A percentile compares a stretch with the other conserved stretches of the same genome.
Conservation (phyloP, 2,329 filamentous ascomycete genomes). For the Hypomyces rosellus region DNA sequence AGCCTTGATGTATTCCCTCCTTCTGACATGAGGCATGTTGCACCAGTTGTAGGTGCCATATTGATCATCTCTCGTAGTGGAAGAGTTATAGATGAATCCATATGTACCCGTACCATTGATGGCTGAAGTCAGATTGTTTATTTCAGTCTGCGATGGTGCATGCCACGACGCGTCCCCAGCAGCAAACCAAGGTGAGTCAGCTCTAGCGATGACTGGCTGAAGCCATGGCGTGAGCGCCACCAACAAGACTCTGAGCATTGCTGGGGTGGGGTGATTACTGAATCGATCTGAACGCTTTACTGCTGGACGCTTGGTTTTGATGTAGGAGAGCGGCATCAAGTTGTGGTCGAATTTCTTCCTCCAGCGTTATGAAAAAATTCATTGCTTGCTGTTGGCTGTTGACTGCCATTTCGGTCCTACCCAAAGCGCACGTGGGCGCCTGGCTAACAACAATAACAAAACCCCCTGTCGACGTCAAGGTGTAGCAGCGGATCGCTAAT, state of each 20-base stretch:
- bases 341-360: too few relatives aligned
- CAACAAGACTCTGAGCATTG: background rate
- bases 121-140: slow-evolving; percentile 56
- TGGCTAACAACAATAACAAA: too few relatives aligned
- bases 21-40: slow-evolving; percentile 81
- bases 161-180: slow-evolving; percentile 47
- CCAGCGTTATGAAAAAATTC: too few relatives aligned
- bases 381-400: too few relatives aligned
- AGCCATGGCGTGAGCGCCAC: background rate
- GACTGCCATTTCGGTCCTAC: too few relatives aligned
- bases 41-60: slow-evolving; percentile 74
- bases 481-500: too few relatives aligned
- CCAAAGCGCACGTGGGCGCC: too few relatives aligned
- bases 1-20: slow-evolving; percentile 54
- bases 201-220: background rate
- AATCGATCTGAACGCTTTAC: too few relatives aligned
- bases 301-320: too few relatives aligned
- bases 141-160: slow-evolving; percentile 44
- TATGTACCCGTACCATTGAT: slow-evolving; percentile 57
- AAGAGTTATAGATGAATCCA: slow-evolving; percentile 69
- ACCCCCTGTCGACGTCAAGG: too few relatives aligned
- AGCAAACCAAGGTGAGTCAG: background rate
- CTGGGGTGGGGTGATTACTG: background rate
- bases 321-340: too few relatives aligned
- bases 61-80: slow-evolving; percentile 44